phyloP scores from a whole-genome alignment of 192 early-diverging fungal genomes.

The Allomyces macrogynus region DNA sequence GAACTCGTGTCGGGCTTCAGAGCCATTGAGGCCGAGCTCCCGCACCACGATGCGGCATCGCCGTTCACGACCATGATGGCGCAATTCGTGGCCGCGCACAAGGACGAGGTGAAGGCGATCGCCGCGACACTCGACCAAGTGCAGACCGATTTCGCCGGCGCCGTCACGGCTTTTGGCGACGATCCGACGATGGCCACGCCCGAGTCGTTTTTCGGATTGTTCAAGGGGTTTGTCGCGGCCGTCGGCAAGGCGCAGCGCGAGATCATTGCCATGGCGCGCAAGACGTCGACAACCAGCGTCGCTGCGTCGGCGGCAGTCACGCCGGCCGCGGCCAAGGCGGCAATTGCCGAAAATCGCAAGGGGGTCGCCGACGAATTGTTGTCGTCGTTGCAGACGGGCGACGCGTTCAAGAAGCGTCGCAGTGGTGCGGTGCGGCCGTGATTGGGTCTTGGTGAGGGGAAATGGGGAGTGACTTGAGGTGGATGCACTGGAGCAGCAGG shows the following conservation, averaged over 20 bases:
- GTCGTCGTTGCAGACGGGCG: background rate
- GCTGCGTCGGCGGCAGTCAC: background rate
- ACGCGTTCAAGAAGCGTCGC: background rate
- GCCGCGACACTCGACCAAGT: background rate
- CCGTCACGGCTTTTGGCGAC: background rate
- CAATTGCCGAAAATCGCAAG: background rate
- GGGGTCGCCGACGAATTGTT: background rate
- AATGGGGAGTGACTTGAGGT: no score
- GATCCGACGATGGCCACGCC: slow-evolving; percentile 2
- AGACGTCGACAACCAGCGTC: background rate
- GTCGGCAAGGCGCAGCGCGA: background rate
- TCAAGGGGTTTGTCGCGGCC: background rate
- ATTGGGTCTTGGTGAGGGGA: no score
- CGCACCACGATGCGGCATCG: background rate
- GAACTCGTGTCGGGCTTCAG: background rate
- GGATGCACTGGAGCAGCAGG: no score
- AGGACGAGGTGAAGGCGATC: background rate
- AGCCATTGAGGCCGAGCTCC: background rate
- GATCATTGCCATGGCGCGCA: background rate
- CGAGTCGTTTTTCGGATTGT: slow-evolving; percentile 2
- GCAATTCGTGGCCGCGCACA: background rate
- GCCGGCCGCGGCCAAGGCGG: background rate
- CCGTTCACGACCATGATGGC: background rate
- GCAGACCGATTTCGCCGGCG: background rate
- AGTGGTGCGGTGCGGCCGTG: background rate